Evolutionary conservation across 2,329 filamentous ascomycete genomes (phyloP), one percentile per base, ranked within the genome.

Genomic region (Trichophyton rubrum): DNA sequence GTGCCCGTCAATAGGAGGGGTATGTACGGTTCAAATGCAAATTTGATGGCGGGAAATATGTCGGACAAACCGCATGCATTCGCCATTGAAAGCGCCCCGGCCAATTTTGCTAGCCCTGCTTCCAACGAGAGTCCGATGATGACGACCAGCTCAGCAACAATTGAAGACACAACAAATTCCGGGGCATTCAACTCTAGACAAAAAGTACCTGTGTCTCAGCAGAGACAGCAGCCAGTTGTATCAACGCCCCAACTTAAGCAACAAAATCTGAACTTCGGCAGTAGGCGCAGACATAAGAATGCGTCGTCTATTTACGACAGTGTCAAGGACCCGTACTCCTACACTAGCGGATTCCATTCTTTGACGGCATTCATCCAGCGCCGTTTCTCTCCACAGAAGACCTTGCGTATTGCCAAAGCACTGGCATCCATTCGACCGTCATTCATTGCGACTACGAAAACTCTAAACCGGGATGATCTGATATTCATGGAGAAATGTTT

Each of bases 401-500:
- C 87, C 0, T 74, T 92, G 24, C 85, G 86, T 61, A 95, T 96
- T 65, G 90, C 90, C 62, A 89, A 91, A 74, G 87, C 91, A 0
- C 81, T 99, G 59, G 87, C 89, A 5, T 90, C 88, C 51, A 95
- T 96, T 67, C 86, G 93, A 6, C 92, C 93, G 1, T 93, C 90
- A 0, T 93, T 99, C 70, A 92, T 97, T 64, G 86, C 90, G 9
- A 95, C 90, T 64, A 95, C 89, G 20, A 88, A 89, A 68, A 90
- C 89, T n/a, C 78, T 97, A 63, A 91, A 90, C 65, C 80, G 86
- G 17, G 87, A 93, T 68, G 93, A 99, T 72, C 79, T 97, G 30
- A 85, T 99, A 22, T 96, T 97, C 72, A 96, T 96, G 88, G 93
- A 99, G 73, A 95, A 95, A 75, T 95, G 89, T 68, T 90, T 97